phyloP scores from a whole-genome alignment of 2,329 filamentous ascomycete species.

The Talaromyces islandicus region DNA sequence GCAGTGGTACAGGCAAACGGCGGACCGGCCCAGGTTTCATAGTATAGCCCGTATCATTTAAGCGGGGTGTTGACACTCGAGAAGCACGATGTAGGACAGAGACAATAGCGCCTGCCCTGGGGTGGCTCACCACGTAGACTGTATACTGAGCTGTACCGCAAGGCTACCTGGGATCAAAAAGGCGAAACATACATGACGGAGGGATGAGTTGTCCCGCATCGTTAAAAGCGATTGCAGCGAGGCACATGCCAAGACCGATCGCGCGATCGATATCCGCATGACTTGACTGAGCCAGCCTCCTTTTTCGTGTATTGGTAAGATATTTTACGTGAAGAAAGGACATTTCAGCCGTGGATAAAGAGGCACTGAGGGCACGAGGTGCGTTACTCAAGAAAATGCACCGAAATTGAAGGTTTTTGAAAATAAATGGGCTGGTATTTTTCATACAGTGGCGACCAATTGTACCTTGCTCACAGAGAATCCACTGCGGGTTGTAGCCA shows the following conservation, averaged over 20 bases:
- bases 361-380: not conserved
- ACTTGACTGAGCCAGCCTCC: not conserved
- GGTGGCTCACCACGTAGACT: slow-evolving; percentile 15
- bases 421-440: not conserved
- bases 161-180: slow-evolving; percentile 2
- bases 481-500: not conserved
- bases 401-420: not conserved
- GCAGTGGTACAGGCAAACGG: slow-evolving; percentile 4
- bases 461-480: not conserved
- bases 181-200: slow-evolving; percentile 3
- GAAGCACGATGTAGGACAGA: not conserved
- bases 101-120: not conserved
- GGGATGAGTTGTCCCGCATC: slow-evolving; percentile 17
- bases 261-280: not conserved
- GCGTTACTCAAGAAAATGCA: not conserved
- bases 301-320: not conserved
- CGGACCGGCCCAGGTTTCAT: not conserved
- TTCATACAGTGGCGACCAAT: not conserved
- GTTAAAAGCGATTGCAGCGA: not conserved
- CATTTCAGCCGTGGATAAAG: not conserved
- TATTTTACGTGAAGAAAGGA: not conserved
- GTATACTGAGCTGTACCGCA: slow-evolving; percentile 15
- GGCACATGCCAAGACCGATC: not conserved
- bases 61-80: not conserved
- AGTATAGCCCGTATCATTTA: not conserved